Evolutionary conservation across 768 basidiomycete species (phyloP), one percentile per base, ranked within the genome.

Genomic region (Butyriboletus loyo): DNA sequence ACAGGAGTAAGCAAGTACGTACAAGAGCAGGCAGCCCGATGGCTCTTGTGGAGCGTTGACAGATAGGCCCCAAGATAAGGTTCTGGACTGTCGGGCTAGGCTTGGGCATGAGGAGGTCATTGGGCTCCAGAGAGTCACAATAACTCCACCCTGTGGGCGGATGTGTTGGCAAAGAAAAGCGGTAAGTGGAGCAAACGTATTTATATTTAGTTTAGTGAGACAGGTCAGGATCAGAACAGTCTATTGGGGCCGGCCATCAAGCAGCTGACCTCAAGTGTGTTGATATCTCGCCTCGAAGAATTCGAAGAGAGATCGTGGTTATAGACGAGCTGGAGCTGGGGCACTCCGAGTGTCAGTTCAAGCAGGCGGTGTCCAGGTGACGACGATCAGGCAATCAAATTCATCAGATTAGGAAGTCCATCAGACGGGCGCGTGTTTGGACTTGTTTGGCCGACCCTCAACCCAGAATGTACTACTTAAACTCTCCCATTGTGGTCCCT

Each of bases 401-500:
- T 32, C 2, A 8, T 28, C 53, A 10, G 22, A 55, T 55, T 35
- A 44, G 57, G 50, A 51, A 51, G 24, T n/a, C 30, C 11, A 27
- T 11, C 36, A 37, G 31, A 36, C 50, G 36, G 49, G 52, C 57
- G 50, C 45, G 35, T 24, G 10, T 68, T 70, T 69, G 64, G 42
- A 24, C n/a, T 48, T 69, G 27, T 71, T 71, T 69, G 68, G 57
- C n/a, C 6, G 21, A 52, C 67, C 68, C 68, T 69, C 49, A 55
- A 57, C 68, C 68, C 68, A 62, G 45, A 50, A 54, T 48, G 13
- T 40, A 54, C 56, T 69, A 69, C 68, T 71, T 69, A 71, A 71
- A 62, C 57, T 36, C 46, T 10, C 48, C 24, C 22, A n/a, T 14
- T 25, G 49, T 47, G 1, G 14, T n/a, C 3, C 10, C 28, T 57